Conservation (phyloP, 1,139 yeast genomes). For the Nakaseomyces sp. region DNA sequence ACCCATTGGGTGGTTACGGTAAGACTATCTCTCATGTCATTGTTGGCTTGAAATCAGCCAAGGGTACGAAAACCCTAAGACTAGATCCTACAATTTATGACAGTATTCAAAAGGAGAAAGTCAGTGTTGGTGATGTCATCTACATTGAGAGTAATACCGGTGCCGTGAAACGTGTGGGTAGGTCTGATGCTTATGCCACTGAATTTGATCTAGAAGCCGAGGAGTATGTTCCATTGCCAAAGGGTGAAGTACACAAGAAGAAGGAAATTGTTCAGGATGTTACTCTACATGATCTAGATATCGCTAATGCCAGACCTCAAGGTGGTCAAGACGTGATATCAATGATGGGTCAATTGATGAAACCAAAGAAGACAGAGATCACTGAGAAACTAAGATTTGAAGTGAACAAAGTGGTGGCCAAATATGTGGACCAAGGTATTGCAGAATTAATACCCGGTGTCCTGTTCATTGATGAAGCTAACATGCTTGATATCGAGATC, state of each 20-base stretch:
- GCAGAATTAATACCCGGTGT: constrained; percentile 99
- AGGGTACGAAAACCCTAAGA: constrained; percentile 88
- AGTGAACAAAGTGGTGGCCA: constrained; percentile 91
- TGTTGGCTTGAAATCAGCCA: constrained; percentile 89
- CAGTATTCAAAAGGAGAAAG: constrained; percentile 90
- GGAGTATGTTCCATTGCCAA: constrained; percentile 96
- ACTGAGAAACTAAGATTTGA: constrained; percentile 90
- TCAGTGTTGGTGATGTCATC: constrained; percentile 90
- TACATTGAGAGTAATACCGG: constrained; percentile 97
- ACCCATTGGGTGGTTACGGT: constrained; percentile 95
- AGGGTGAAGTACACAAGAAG: constrained; percentile 97
- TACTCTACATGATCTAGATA: constrained; percentile 89
- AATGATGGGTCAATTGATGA: constrained; percentile 96
- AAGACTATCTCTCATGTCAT: constrained; percentile 91
- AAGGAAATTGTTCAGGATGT: constrained; percentile 97
- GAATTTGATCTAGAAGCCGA: constrained; percentile 98
- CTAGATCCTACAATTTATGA: constrained; percentile 95
- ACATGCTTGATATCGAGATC: constrained; percentile 94
- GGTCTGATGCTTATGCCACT: constrained; percentile 97
- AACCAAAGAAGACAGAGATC: constrained; percentile 96
- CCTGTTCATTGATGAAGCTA: constrained; percentile 91
- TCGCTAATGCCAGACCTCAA: constrained; percentile 95
- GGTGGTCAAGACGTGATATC: constrained; percentile 98
- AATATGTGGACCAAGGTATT: constrained; percentile 94
- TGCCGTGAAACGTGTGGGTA: constrained; percentile 92